phyloP scores from a whole-genome alignment of 208 protist genomes.

The Leishmania braziliensis region DNA sequence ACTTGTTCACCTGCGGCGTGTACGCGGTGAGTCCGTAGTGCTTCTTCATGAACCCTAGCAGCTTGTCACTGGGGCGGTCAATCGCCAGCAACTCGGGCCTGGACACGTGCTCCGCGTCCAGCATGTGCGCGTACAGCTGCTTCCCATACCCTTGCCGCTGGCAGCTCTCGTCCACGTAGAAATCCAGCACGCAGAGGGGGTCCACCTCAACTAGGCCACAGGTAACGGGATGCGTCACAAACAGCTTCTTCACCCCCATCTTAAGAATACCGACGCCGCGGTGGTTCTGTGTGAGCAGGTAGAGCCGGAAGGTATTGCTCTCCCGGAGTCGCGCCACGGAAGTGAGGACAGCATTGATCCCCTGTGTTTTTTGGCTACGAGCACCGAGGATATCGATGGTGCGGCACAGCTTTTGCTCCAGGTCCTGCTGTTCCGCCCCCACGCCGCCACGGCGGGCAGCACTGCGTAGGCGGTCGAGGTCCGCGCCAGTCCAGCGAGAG shows the following conservation, averaged over 20 bases:
- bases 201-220: constrained; percentile 81
- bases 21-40: constrained; percentile 84
- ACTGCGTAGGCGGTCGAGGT: constrained; percentile 39
- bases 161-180: constrained; percentile 89
- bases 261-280: constrained; percentile 89
- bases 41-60: constrained; percentile 86
- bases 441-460: constrained; percentile 11
- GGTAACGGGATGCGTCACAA: constrained; percentile 67
- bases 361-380: constrained; percentile 63
- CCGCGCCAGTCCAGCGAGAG: constrained; percentile 52
- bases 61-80: constrained; percentile 91
- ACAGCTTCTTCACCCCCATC: constrained; percentile 90
- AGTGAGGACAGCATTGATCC: constrained; percentile 59
- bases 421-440: constrained; percentile 16
- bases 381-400: constrained; percentile 83
- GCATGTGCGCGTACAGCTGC: constrained; percentile 80
- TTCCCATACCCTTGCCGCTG: constrained; percentile 89
- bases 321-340: constrained; percentile 62
- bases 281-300: constrained; percentile 56
- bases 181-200: constrained; percentile 93
- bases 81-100: constrained; percentile 79
- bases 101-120: constrained; percentile 28
- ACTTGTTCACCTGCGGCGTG: constrained; percentile 92
- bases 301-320: constrained; percentile 61
- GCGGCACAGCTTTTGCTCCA: constrained; percentile 44